A percentile compares a stretch with the other conserved stretches of the same genome.
phyloP scores from a whole-genome alignment of 129 eudicot genomes.

The Pulicaria dysenterica region DNA sequence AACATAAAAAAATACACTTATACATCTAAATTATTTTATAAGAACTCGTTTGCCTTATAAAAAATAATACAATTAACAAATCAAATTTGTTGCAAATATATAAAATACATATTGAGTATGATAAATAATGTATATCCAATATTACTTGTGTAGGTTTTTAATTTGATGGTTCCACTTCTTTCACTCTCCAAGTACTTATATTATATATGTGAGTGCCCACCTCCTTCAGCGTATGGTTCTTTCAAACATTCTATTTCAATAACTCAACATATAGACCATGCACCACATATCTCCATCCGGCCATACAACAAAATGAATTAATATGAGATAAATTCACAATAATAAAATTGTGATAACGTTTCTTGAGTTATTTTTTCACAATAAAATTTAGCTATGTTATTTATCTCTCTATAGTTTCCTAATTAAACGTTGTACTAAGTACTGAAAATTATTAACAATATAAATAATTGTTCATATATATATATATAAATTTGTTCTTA shows the following conservation, averaged over 20 bases:
- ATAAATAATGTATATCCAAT: not conserved
- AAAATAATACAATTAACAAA: not conserved
- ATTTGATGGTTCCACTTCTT: conserved; percentile 16
- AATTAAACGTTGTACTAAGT: too few species aligned
- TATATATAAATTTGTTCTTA: too few species aligned
- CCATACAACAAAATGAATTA: conserved; percentile 8
- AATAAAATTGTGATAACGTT: too few species aligned
- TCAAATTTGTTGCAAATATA: not conserved
- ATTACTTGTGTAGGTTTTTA: not conserved
- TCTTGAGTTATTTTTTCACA: too few species aligned
- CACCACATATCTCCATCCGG: not conserved
- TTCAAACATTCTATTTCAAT: conserved; percentile 7
- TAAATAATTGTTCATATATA: too few species aligned
- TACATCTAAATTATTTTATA: not conserved
- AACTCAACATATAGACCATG: not conserved
- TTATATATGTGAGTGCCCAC: conserved; percentile 18
- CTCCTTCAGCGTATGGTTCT: conserved; percentile 6
- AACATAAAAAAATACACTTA: not conserved
- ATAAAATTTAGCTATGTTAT: too few species aligned
- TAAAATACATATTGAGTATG: not conserved
- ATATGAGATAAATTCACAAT: not conserved
- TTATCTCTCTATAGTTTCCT: too few species aligned
- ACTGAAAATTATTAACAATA: too few species aligned
- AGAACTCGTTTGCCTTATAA: too few species aligned
- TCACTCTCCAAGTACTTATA: conserved; percentile 8